These are phyloP conservation scores for Proliferodiscus dingleyae DNA, from an alignment of 2,329 filamentous ascomycete genomes.

Conservation along the genomic window DNA sequence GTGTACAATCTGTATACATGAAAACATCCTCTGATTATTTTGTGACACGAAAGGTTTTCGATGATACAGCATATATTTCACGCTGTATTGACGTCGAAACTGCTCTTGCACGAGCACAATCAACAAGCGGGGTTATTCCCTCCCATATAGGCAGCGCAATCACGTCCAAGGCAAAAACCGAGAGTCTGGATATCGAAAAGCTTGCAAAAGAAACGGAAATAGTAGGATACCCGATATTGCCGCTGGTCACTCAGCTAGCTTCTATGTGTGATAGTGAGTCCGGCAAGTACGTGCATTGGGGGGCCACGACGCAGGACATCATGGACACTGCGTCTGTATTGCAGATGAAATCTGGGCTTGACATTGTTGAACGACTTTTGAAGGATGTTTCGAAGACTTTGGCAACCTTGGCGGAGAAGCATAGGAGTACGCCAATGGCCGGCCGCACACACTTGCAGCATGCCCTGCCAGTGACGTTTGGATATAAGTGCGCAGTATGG, in stretches of 20 bases:
- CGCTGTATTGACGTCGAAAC: constrained; percentile 47
- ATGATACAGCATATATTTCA: constrained; percentile 44
- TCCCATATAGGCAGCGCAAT: constrained; percentile 33
- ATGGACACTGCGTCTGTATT: constrained; percentile 51
- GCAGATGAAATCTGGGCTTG: constrained; percentile 47
- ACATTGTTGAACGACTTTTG: constrained; percentile 42
- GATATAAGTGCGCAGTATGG: constrained; percentile 53
- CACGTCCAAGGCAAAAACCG: constrained; percentile 29
- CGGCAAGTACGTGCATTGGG: constrained; percentile 52
- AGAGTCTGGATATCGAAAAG: constrained; percentile 39
- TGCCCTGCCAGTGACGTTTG: constrained; percentile 51
- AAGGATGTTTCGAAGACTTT: constrained; percentile 40
- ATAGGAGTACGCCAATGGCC: constrained; percentile 51
- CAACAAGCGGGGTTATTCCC: constrained; percentile 43
- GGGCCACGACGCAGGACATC: constrained; percentile 55
- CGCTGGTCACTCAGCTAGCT: constrained; percentile 44
- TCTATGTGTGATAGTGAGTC: constrained; percentile 30
- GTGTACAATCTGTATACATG: not conserved
- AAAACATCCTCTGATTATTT: no score
- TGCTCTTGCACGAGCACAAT: constrained; percentile 47
- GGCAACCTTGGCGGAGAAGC: constrained; percentile 37
- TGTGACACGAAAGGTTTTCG: constrained; percentile 35
- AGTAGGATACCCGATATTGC: constrained; percentile 50
- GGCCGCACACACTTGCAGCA: constrained; percentile 55
- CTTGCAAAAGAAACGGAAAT: constrained; percentile 42